These are phyloP conservation scores for Blastobotrys robertii DNA, from an alignment of 805 yeast species.

Conservation along the genomic window DNA sequence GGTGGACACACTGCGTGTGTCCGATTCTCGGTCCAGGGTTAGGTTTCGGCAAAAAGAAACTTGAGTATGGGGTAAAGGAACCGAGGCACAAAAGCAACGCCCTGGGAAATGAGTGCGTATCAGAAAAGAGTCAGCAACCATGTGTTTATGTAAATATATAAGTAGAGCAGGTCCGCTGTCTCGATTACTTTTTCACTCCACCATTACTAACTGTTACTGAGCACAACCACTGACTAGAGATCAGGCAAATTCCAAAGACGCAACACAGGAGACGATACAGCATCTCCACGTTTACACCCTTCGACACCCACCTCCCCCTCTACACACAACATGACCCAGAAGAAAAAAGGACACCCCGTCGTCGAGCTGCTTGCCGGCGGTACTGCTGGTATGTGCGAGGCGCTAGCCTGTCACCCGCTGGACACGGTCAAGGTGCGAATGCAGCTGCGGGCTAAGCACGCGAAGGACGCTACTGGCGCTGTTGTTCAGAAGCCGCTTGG, in stretches of 20 bases:
- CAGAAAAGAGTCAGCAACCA: background rate
- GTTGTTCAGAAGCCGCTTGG: constrained; percentile 51
- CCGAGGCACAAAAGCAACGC: too few relatives aligned
- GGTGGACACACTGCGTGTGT: background rate
- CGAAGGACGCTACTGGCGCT: constrained; percentile 3
- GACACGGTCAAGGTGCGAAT: constrained; percentile 96
- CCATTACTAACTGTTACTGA: too few relatives aligned
- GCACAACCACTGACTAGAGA: too few relatives aligned
- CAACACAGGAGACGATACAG: too few relatives aligned
- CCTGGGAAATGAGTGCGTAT: too few relatives aligned
- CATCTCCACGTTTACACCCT: too few relatives aligned
- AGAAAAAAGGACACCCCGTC: constrained; percentile 19
- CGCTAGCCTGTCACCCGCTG: constrained; percentile 95
- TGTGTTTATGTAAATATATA: background rate
- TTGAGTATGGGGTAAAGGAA: too few relatives aligned
- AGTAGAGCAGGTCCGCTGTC: too few relatives aligned
- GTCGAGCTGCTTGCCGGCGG: constrained; percentile 72
- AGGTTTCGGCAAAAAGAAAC: too few relatives aligned
- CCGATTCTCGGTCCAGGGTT: constrained; percentile 1
- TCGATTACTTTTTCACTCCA: too few relatives aligned
- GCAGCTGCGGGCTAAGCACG: constrained; percentile 47
- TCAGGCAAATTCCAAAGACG: too few relatives aligned
- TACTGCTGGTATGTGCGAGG: constrained; percentile 93
- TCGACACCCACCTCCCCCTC: too few relatives aligned
- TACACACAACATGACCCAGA: constrained; percentile 9